Evolutionary conservation across 768 basidiomycete species (phyloP).

Genomic region (Rhodotorula toruloides): DNA sequence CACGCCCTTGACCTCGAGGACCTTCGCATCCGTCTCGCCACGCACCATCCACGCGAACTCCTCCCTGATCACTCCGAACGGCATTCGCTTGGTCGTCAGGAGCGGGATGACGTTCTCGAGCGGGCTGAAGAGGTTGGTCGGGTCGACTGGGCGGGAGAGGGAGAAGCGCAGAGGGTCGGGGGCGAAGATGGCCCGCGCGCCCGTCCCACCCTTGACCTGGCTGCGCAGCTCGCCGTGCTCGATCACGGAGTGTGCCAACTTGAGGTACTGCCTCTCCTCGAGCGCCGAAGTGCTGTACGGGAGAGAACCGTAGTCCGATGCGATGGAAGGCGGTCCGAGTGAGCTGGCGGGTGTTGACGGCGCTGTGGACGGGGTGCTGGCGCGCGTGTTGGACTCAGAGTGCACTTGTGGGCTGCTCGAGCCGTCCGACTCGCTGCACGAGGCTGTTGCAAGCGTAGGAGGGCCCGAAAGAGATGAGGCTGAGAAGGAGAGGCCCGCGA

Average conservation of each 20-base stretch:
- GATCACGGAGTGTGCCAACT: conserved; percentile 70
- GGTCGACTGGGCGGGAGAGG: conserved; percentile 62
- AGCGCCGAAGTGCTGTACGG: not conserved
- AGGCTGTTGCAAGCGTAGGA: not conserved
- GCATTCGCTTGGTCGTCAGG: conserved; percentile 92
- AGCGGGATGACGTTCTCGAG: conserved; percentile 63
- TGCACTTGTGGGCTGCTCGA: no score
- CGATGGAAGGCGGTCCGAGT: not conserved
- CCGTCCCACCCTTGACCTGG: conserved; percentile 82
- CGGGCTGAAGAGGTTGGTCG: not conserved
- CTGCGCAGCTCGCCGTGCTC: conserved; percentile 68
- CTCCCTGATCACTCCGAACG: conserved; percentile 78
- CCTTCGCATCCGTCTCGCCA: conserved; percentile 72
- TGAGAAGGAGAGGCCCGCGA: not conserved
- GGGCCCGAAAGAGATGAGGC: no score
- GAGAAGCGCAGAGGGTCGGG: conserved; percentile 66
- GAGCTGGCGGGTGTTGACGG: not conserved
- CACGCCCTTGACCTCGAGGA: conserved; percentile 71
- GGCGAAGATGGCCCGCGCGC: conserved; percentile 85
- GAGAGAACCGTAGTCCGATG: not conserved
- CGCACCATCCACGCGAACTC: conserved; percentile 90
- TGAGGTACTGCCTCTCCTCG: conserved; percentile 85
- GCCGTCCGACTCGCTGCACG: not conserved
- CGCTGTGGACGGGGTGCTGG: not conserved
- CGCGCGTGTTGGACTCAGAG: not conserved